phyloP scores from a whole-genome alignment of 257 asterid species.

The Capsicum pubescens region DNA sequence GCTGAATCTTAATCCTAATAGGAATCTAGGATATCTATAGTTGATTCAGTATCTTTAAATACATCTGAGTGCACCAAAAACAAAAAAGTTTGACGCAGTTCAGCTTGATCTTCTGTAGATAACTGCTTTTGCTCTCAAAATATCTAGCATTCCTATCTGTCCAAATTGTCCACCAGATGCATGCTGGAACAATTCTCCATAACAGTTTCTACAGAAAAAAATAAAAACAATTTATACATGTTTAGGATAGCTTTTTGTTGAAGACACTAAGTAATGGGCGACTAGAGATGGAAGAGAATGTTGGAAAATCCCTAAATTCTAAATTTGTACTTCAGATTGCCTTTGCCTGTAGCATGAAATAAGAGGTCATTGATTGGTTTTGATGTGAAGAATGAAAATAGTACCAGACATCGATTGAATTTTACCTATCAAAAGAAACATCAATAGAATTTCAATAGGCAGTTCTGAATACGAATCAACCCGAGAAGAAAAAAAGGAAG shows the following conservation, averaged over 20 bases:
- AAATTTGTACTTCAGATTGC: not conserved
- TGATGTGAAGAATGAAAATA: conserved; percentile 20
- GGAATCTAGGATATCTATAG: no score
- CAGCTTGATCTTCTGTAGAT: no score
- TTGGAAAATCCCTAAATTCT: not conserved
- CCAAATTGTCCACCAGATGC: no score
- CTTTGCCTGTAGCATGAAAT: not conserved
- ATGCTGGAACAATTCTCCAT: no score
- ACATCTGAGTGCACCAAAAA: no score
- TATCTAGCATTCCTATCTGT: no score
- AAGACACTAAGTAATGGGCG: not conserved
- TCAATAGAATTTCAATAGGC: not conserved
- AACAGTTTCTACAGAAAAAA: no score
- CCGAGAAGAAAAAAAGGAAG: not conserved
- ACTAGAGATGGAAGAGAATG: not conserved
- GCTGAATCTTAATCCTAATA: no score
- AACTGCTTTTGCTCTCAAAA: no score
- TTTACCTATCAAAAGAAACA: not conserved
- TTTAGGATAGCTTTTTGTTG: conserved; percentile 14
- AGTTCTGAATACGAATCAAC: not conserved
- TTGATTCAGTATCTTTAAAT: no score
- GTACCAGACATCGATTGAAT: not conserved
- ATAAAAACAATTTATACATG: not conserved
- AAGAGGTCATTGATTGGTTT: conserved; percentile 12
- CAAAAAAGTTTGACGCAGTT: no score